phyloP scores from a whole-genome alignment of 805 yeast species.

The Komagataella populi region DNA sequence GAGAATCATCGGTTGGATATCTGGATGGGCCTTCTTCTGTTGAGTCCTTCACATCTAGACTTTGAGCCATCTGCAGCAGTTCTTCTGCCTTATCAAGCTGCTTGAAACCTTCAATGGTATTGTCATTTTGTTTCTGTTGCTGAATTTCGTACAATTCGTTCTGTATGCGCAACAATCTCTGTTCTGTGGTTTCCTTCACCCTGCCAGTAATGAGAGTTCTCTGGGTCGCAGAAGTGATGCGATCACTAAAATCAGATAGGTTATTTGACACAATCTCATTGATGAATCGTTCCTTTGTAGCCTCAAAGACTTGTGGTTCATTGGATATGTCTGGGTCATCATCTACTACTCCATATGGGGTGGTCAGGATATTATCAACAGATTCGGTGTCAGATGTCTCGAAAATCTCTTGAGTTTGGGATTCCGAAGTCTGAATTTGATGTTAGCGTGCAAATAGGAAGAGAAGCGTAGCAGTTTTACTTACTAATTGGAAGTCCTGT shows the following conservation, averaged over 20 bases:
- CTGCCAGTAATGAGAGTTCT: neutral
- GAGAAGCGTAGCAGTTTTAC: neutral
- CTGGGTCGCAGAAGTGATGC: neutral
- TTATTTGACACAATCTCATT: neutral
- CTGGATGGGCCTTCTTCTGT: neutral
- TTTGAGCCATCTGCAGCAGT: neutral
- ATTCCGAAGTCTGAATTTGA: neutral
- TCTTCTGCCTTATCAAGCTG: neutral
- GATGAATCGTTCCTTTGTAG: neutral
- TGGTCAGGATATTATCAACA: neutral
- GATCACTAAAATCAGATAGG: neutral
- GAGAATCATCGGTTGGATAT: neutral
- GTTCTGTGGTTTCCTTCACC: neutral
- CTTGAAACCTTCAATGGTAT: neutral
- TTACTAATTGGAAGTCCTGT: neutral
- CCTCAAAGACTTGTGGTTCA: neutral
- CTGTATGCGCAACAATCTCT: neutral
- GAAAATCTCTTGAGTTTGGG: neutral
- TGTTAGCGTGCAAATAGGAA: neutral
- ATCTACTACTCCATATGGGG: neutral
- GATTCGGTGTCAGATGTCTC: neutral
- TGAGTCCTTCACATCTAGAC: neutral
- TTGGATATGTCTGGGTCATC: neutral
- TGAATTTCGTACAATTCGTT: neutral
- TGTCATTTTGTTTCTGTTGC: neutral